Conservation (phyloP, 805 yeast species). For the Aciculoconidium aculeatum region DNA sequence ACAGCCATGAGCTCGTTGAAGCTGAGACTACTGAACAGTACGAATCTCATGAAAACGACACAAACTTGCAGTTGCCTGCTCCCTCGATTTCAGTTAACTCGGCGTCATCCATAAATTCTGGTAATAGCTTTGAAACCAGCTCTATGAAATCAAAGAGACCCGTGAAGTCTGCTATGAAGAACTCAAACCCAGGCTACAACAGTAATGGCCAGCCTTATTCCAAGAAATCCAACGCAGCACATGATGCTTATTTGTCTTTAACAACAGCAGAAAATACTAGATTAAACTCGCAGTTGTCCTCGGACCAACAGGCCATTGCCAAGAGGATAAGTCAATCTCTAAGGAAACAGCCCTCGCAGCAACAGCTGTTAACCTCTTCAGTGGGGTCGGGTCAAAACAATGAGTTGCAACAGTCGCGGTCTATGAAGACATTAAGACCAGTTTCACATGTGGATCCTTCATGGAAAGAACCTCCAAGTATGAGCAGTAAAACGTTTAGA, state of each 20-base stretch:
- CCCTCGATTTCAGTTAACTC: no score
- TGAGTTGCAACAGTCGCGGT: no score
- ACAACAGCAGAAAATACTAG: slow-evolving; percentile 79
- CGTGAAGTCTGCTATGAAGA: slow-evolving; percentile 49
- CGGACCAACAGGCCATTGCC: slow-evolving; percentile 17
- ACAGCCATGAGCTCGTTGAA: no score
- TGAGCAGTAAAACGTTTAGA: slow-evolving; percentile 27
- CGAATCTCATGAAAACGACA: no score
- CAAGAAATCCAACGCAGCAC: slow-evolving; percentile 38
- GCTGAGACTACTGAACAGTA: no score
- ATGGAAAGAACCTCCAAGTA: no score
- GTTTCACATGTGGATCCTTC: no score
- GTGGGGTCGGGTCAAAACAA: slow-evolving; percentile 1
- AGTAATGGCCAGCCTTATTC: slow-evolving; percentile 6
- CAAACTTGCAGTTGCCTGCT: no score
- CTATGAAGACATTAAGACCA: no score
- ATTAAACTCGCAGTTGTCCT: slow-evolving; percentile 55
- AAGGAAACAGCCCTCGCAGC: slow-evolving; percentile 4
- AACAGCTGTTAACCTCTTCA: no score
- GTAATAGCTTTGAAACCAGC: slow-evolving; percentile 20
- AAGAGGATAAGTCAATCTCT: slow-evolving; percentile 4
- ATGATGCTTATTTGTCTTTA: slow-evolving; percentile 58
- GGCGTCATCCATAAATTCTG: slow-evolving; percentile 27
- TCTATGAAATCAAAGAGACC: slow-evolving; percentile 27
- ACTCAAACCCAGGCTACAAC: slow-evolving; percentile 20